Percentiles rank a stretch among this genome's conserved stretches.
Conservation (phyloP, 2,329 filamentous ascomycete genomes). For the Arthrobotrys sinensis region DNA sequence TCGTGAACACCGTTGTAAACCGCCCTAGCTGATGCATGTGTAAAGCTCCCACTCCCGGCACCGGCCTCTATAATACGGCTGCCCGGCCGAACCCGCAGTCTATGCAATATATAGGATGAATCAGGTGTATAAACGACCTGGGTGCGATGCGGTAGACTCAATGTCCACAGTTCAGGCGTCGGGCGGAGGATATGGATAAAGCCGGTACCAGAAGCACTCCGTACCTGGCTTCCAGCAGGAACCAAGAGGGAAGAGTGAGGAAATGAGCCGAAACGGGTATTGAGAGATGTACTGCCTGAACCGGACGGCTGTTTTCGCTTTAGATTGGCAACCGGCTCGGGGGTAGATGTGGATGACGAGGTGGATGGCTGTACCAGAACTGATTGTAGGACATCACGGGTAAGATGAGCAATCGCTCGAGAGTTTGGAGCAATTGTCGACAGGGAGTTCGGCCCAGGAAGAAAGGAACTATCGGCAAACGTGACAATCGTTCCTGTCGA, state of each 20-base stretch:
- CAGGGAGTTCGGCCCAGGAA: conserved; percentile 26
- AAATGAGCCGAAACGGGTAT: conserved; percentile 94
- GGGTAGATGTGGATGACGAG: conserved; percentile 19
- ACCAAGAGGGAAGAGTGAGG: conserved; percentile 83
- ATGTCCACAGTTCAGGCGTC: conserved; percentile 86
- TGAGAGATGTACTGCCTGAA: conserved; percentile 72
- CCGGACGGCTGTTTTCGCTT: conserved; percentile 51
- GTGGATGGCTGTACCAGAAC: conserved; percentile 44
- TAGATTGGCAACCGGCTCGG: conserved; percentile 55
- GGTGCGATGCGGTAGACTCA: conserved; percentile 83
- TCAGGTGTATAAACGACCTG: conserved; percentile 91
- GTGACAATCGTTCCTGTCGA: conserved; percentile 15
- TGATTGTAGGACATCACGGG: conserved; percentile 50
- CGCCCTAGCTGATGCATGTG: conserved; percentile 81
- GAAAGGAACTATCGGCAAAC: conserved; percentile 51
- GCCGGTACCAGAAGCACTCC: conserved; percentile 68
- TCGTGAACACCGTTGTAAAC: conserved; percentile 78
- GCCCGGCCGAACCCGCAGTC: conserved; percentile 81
- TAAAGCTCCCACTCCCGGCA: conserved; percentile 86
- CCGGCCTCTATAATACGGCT: conserved; percentile 83
- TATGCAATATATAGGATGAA: conserved; percentile 86
- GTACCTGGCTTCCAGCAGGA: conserved; percentile 70
- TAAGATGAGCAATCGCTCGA: conserved; percentile 57
- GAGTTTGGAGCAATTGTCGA: conserved; percentile 41
- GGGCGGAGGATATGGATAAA: conserved; percentile 85